Evolutionary conservation across 805 yeast genomes (phyloP).

Genomic region (Teunomyces pallodes): DNA sequence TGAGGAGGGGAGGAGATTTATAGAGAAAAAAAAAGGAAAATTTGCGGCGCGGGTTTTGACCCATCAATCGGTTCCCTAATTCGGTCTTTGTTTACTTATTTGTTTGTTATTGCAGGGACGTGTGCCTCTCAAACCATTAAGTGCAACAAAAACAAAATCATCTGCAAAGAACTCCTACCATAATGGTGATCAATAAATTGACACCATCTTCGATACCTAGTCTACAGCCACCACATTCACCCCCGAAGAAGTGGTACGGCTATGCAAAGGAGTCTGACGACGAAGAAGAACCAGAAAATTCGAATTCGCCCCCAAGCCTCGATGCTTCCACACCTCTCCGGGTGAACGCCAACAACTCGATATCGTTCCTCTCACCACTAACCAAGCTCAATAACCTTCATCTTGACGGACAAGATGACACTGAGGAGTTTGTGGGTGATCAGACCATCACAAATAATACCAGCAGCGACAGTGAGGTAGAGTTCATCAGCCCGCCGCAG

Average conservation of each 20-base stretch:
- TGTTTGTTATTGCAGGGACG: no score
- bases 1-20: no score
- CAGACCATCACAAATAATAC: constrained; percentile 24
- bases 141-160: neutral
- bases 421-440: constrained; percentile 22
- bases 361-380: constrained; percentile 32
- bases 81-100: no score
- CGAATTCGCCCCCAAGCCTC: neutral
- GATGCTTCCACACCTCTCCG: constrained; percentile 24
- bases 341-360: constrained; percentile 10
- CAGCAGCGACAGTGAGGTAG: constrained; percentile 11
- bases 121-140: neutral
- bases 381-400: constrained; percentile 34
- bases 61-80: no score
- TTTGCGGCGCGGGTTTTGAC: no score
- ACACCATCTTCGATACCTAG: constrained; percentile 8
- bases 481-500: constrained; percentile 18
- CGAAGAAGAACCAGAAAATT: neutral
- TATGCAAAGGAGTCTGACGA: constrained; percentile 9
- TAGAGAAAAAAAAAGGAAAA: no score
- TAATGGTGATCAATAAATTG: constrained; percentile 4
- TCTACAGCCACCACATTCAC: constrained; percentile 10
- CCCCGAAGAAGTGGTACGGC: constrained; percentile 9
- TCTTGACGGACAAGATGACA: constrained; percentile 15
- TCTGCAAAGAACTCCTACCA: neutral